phyloP scores from a whole-genome alignment of 345 rosid species.

The Diplotaxis tenuifolia region DNA sequence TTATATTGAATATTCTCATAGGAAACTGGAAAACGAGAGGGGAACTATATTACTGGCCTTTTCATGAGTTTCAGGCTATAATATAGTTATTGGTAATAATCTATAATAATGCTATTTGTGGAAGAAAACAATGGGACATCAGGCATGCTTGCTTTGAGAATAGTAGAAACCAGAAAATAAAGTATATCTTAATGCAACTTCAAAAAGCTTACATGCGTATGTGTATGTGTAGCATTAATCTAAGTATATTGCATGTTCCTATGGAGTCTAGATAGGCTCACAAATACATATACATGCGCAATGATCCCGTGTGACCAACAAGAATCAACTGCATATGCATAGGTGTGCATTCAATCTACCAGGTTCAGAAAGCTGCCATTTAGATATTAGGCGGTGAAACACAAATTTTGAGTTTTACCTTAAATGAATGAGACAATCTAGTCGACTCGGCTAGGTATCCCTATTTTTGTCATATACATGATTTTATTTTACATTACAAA shows the following conservation, averaged over 20 bases:
- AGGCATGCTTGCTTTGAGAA: slow-evolving; percentile 42
- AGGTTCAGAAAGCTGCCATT: not conserved
- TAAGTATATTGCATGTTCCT: slow-evolving; percentile 30
- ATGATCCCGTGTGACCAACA: not conserved
- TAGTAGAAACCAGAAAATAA: slow-evolving; percentile 31
- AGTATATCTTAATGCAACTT: slow-evolving; percentile 23
- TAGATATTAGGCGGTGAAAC: not conserved
- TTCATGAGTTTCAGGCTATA: slow-evolving; percentile 19
- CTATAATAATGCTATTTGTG: slow-evolving; percentile 2
- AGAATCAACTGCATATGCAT: slow-evolving; percentile 9
- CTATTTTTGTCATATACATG: not conserved
- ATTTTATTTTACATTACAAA: not conserved
- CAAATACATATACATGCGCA: slow-evolving; percentile 30
- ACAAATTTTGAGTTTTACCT: not conserved
- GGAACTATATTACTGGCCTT: slow-evolving; percentile 15
- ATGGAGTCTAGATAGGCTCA: slow-evolving; percentile 27
- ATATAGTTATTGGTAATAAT: not conserved
- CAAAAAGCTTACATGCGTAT: slow-evolving; percentile 36
- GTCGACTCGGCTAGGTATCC: not conserved
- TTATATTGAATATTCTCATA: slow-evolving; percentile 22
- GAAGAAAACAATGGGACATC: slow-evolving; percentile 19
- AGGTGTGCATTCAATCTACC: not conserved
- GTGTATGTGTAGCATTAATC: slow-evolving; percentile 25
- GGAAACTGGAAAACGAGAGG: slow-evolving; percentile 34
- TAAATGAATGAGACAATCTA: not conserved